Evolutionary conservation across 805 yeast genomes (phyloP), one percentile per base, ranked within the genome.

Genomic region (Metschnikowia sp.): DNA sequence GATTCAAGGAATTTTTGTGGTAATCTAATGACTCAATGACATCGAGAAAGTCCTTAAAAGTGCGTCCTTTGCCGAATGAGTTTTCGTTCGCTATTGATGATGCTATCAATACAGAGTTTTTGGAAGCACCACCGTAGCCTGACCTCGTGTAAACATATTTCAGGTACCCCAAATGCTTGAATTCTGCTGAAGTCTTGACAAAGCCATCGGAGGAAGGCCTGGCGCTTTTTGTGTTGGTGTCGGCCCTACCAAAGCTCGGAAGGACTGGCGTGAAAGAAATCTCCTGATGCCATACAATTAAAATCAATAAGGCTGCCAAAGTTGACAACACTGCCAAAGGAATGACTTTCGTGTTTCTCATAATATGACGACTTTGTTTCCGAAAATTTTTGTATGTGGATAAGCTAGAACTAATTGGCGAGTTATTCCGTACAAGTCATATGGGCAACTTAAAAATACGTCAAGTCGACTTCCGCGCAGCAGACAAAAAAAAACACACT

Each of bases 41-140:
- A 2, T 58, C 44, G 40, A 74, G 55, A 38, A 70, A 68, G 45
- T 70, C 71, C 1, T 44, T 40, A 41, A 75, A 64, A 0, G 53
- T 41, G 31, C 72, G 60, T 3, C 52, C 63, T 4, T 49, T 49
- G 1, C 80, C 79, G 44, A 71, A 76, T 4, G 77, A 59, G 7
- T 44, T 52, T 10, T 51, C 50, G 44, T 55, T 54, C 1, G 65
- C 70, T n/a, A 70, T 59, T 10, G 63, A 53, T 9, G 65, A 54
- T 28, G 63, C 44, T 11, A 65, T 35, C 36, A 56, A 51, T 11
- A 54, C 48, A 4, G 58, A 46, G 10, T 40, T 36, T 13, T 32
- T 32, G 3, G 22, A 11, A 4, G 37, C 40, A 12, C n/a, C 5
- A 3, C 13, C 26, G 8, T 11, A 29, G 7, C 26, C 30, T 10